Base-by-base conservation (phyloP, 305 asterid genomes). In the Solanum hybrid region DNA sequence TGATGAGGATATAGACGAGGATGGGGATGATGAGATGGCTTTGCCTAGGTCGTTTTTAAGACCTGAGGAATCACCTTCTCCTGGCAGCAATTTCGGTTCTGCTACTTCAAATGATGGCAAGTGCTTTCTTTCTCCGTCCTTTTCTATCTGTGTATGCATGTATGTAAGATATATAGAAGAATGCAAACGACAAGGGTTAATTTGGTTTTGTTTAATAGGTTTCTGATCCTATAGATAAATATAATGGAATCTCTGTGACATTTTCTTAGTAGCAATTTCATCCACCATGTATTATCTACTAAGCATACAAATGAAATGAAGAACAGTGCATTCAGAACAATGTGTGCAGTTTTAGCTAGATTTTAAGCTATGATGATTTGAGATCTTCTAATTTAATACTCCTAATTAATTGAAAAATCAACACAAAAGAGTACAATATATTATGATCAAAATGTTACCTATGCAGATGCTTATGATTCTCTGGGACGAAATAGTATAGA, bases 21-120 rank as follows among this genome's bases (percentile, higher is more conserved):
- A 93, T 9, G 94, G 92, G 4, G 96, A 94, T 39, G 99, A 95
- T 68, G 97, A 90, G 73, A 89, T 93, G 93, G 93, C 75, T 51
- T 88, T 92, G 93, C 93, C 91, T 86, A 92, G 93, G 91, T 89
- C 94, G 39, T 96, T 97, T 91, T 85, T 98, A 87, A 93, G 95
- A 38, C 98, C 97, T 1, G 61, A 91, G 33, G 97, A 96, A 22
- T 96, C 99, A 33, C 98, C 97, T 91, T 97, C 99, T 45, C 95
- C 99, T 22, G 98, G 97, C 90, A 98, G 99, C 92, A 93, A 94
- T 65, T 84, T 94, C 31, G 98, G 99, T 34, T 98, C 99, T 37
- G 99, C 98, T 89, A 94, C 99, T 78, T 96, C 98, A 61, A 94
- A 92, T 89, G 98, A 97, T 82, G 99, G 99, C 90, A 93, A 94